These are phyloP conservation scores for Tilletia caries DNA, from an alignment of 1,284 basidiomycete species.

Conservation along the genomic window DNA sequence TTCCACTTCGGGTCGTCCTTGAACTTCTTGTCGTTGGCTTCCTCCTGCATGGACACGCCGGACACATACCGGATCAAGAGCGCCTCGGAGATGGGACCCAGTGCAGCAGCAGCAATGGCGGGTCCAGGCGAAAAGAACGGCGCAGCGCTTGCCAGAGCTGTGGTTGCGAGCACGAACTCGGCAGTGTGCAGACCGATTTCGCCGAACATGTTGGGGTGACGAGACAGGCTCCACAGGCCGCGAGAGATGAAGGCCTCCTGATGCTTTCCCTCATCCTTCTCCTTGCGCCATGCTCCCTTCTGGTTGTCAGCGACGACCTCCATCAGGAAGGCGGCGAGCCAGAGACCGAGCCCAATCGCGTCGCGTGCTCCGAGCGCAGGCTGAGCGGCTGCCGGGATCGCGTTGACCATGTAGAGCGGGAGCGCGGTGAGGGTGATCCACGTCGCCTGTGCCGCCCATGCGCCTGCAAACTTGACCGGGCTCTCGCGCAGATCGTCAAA, in stretches of 20 bases:
- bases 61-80: constrained; percentile 58
- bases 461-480: constrained; percentile 63
- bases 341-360: constrained; percentile 63
- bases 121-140: constrained; percentile 56
- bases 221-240: constrained; percentile 69
- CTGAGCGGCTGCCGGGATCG: constrained; percentile 62
- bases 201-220: constrained; percentile 71
- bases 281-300: constrained; percentile 67
- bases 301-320: constrained; percentile 61
- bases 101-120: constrained; percentile 58
- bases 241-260: constrained; percentile 70
- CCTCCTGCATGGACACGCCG: constrained; percentile 69
- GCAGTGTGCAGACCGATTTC: constrained; percentile 73
- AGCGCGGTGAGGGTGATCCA: constrained; percentile 70
- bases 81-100: constrained; percentile 69
- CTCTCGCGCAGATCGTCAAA: constrained; percentile 69
- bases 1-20: constrained; percentile 66
- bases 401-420: constrained; percentile 59
- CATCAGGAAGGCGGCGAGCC: constrained; percentile 54
- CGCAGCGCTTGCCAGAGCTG: constrained; percentile 25
- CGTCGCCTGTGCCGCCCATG: constrained; percentile 72
- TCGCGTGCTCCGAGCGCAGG: constrained; percentile 65
- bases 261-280: constrained; percentile 67
- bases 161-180: constrained; percentile 61
- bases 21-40: constrained; percentile 65